Evolutionary conservation across 2,329 filamentous ascomycete genomes (phyloP).

Genomic region (Calonectria montana): DNA sequence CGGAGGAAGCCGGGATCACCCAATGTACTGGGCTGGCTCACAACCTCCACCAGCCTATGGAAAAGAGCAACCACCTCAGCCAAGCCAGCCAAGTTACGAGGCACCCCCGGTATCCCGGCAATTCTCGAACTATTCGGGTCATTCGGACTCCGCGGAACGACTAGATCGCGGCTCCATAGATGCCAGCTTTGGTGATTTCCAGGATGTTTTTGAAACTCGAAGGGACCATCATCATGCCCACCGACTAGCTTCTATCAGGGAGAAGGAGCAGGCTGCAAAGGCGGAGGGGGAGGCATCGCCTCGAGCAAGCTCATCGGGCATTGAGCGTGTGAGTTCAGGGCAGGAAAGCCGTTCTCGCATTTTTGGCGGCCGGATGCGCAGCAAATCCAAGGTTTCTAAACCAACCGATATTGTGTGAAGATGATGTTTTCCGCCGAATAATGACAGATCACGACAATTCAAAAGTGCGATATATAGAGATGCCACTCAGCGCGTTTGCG

Average conservation of each 20-base stretch:
- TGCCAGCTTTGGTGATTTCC: conserved; percentile 54
- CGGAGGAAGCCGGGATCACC: conserved; percentile 76
- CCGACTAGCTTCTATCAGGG: conserved; percentile 51
- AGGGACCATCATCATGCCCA: conserved; percentile 49
- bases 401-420: conserved; percentile 45
- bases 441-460: conserved; percentile 18
- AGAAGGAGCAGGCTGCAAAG: conserved; percentile 48
- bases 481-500: background rate
- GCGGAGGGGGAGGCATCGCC: conserved; percentile 42
- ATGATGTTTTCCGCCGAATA: background rate
- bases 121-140: conserved; percentile 2
- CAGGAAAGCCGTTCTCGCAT: conserved; percentile 43
- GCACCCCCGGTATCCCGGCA: conserved; percentile 12
- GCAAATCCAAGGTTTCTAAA: conserved; percentile 41
- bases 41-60: conserved; percentile 50
- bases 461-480: conserved; percentile 12
- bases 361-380: conserved; percentile 45
- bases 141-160: conserved; percentile 1
- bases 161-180: conserved; percentile 36
- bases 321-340: conserved; percentile 37
- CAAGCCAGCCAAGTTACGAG: conserved; percentile 12
- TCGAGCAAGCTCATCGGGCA: conserved; percentile 44
- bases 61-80: conserved; percentile 38
- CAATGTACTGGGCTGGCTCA: conserved; percentile 64
- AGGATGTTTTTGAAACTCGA: conserved; percentile 59